Evolutionary conservation across 371 early-diverging fungal species (phyloP).

Genomic region (Mortierella sp.): DNA sequence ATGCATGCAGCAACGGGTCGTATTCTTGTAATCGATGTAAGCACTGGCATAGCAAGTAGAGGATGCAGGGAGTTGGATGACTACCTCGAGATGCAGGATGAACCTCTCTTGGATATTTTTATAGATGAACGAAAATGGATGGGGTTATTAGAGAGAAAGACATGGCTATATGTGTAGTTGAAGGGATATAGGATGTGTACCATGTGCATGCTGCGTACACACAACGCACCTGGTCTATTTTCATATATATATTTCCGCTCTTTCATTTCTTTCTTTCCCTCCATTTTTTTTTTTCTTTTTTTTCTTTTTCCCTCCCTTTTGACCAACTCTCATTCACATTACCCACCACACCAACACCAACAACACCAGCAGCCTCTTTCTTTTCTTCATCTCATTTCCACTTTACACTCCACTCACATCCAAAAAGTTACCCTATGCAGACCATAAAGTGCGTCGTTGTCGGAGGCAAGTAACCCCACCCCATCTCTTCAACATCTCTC

Average conservation of each 20-base stretch:
- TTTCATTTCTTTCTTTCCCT: conserved; percentile 14
- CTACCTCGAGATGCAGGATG: too few species aligned
- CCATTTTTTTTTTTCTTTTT: neutral
- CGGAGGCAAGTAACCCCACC: conserved; percentile 65
- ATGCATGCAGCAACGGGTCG: too few species aligned
- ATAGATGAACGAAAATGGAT: too few species aligned
- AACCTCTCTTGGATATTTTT: too few species aligned
- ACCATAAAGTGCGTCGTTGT: conserved; percentile 96
- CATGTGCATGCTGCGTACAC: conserved; percentile 1
- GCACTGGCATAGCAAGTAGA: too few species aligned
- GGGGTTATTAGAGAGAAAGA: too few species aligned
- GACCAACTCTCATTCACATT: neutral
- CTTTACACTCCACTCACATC: neutral
- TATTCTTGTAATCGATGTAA: too few species aligned
- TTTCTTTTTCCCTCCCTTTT: conserved; percentile 5
- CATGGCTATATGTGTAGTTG: too few species aligned
- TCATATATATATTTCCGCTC: conserved; percentile 7
- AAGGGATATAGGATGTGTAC: neutral
- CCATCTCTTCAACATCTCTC: neutral
- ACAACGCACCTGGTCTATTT: neutral
- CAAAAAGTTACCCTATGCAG: conserved; percentile 67
- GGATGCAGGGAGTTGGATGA: too few species aligned
- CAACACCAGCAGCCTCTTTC: too few species aligned
- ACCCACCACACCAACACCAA: neutral
- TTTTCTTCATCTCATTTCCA: conserved; percentile 1